Conservation (phyloP, 2,329 filamentous ascomycete species). For the Arthrobotrys pseudoclavata region DNA sequence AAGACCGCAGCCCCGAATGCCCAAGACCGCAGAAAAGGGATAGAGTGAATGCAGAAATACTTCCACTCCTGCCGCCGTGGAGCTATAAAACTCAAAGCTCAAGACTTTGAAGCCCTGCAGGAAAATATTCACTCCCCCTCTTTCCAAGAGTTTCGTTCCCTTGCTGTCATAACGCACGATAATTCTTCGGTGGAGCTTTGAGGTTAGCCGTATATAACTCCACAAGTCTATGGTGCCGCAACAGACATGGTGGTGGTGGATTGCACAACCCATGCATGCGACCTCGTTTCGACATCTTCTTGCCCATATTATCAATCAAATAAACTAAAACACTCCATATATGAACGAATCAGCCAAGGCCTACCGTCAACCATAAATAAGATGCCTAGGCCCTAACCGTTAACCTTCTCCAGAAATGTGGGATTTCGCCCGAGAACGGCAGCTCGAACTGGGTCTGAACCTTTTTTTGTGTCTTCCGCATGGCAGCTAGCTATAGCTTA, state of each 20-base stretch:
- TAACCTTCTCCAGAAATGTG: conserved; percentile 17
- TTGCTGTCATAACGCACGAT: conserved; percentile 7
- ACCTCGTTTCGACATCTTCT: conserved; percentile 19
- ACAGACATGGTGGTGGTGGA: conserved; percentile 21
- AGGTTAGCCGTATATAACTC: conserved; percentile 22
- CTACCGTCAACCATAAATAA: conserved; percentile 27
- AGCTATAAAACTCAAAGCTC: conserved; percentile 26
- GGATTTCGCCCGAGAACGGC: conserved; percentile 41
- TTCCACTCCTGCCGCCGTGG: conserved; percentile 21
- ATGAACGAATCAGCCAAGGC: conserved; percentile 37
- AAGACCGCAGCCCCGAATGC: conserved; percentile 23
- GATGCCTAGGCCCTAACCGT: conserved; percentile 50
- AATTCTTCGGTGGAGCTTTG: conserved; percentile 28
- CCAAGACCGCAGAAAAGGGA: conserved; percentile 49
- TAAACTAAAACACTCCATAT: conserved; percentile 23
- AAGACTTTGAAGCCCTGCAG: conserved; percentile 1
- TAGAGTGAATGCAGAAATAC: conserved; percentile 30
- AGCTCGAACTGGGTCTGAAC: conserved; percentile 11
- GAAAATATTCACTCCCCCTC: conserved; percentile 49
- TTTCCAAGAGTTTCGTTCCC: conserved; percentile 26
- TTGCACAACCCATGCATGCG: conserved; percentile 33
- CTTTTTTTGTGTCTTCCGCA: conserved; percentile 13
- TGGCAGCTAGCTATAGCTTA: conserved; percentile 5
- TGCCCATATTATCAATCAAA: conserved; percentile 39
- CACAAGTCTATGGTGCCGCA: conserved; percentile 19